Base-by-base conservation (phyloP, 192 early-diverging fungal species). In the Paraglomus occultum region DNA sequence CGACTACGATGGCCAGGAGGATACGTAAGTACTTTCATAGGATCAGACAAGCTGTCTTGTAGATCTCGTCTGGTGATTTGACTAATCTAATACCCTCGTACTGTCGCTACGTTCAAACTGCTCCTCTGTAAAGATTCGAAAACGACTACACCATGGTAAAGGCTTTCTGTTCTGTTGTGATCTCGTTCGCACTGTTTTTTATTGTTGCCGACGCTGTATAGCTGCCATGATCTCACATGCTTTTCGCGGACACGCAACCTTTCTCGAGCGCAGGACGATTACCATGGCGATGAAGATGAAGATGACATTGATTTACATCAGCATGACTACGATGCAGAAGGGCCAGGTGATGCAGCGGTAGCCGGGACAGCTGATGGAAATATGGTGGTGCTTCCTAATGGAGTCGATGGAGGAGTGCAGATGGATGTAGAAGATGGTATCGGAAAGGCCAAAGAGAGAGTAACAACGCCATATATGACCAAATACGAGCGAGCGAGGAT, bases 401-500 rank as follows among this genome's bases (percentile, higher is more conserved):
- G 63, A 7, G 45, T 46, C 6, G 47, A 52, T 40, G 62, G 64
- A n/a, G 9, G 55, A 20, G 48, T 48, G 10, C 54, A 64, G 15
- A 55, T 70, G 46, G 55, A 64, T 6, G 49, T 46, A n/a, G 42
- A 45, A 22, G 75, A 31, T 23, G 60, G 63, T 40, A 20, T 51
- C 12, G 51, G 38, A 9, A 67, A 77, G 61, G 71, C 82, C n/a
- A 89, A 89, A 74, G 92, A 94, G 73, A 89, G 89, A 70, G 88
- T 92, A 57, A 97, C 97, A 10, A 97, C 97, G 22, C 95, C 97
- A 40, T 99, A 96, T 78, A 94, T 99, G 93, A 99, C 97, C 59
- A 97, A 96, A 76, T 99, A 99, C 81, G 97, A 99, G 80, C 90
- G 92, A 53, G 91, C 92, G 52, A 84, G 91, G 74, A 85, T 94